A percentile compares a stretch with the other conserved stretches of the same genome.
Evolutionary conservation across 2,329 filamentous ascomycete genomes (phyloP).

Genomic region (Neonectria coccinea): DNA sequence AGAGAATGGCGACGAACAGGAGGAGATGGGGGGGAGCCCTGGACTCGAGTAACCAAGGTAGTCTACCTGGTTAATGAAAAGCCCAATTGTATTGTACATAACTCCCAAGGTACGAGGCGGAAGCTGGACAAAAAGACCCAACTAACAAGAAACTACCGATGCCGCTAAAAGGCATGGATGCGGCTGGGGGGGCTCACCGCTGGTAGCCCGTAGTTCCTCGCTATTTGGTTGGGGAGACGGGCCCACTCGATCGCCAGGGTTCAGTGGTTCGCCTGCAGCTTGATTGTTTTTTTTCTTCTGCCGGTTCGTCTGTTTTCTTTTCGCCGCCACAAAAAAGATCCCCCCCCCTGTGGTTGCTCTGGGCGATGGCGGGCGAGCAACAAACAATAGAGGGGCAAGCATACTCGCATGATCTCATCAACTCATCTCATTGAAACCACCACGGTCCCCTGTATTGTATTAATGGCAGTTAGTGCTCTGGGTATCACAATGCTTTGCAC

Average conservation of each 20-base stretch:
- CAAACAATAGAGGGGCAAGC: slow-evolving; percentile 21
- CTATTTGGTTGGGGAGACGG: slow-evolving; percentile 27
- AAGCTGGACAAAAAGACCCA: too few relatives aligned
- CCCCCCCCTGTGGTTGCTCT: slow-evolving; percentile 14
- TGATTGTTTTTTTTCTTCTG: slow-evolving; percentile 10
- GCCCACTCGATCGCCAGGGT: slow-evolving; percentile 26
- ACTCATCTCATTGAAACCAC: slow-evolving; percentile 8
- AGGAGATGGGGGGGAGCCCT: not conserved
- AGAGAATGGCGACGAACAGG: not conserved
- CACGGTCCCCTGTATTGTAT: slow-evolving; percentile 8
- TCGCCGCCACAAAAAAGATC: slow-evolving; percentile 10
- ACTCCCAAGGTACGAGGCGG: too few relatives aligned
- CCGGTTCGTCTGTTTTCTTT: slow-evolving; percentile 2
- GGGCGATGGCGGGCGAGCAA: slow-evolving; percentile 20
- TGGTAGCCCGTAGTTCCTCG: not conserved
- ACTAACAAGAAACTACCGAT: not conserved
- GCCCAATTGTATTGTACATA: too few relatives aligned
- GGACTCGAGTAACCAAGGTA: too few relatives aligned
- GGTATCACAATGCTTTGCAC: not conserved
- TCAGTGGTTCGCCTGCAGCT: slow-evolving; percentile 7
- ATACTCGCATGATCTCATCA: slow-evolving; percentile 7
- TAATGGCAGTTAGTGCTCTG: not conserved
- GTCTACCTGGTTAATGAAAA: too few relatives aligned
- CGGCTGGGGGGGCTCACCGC: slow-evolving; percentile 1
- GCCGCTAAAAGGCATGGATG: not conserved